These are phyloP conservation scores for Trametes villosa DNA, from an alignment of 768 basidiomycete species.

Conservation along the genomic window DNA sequence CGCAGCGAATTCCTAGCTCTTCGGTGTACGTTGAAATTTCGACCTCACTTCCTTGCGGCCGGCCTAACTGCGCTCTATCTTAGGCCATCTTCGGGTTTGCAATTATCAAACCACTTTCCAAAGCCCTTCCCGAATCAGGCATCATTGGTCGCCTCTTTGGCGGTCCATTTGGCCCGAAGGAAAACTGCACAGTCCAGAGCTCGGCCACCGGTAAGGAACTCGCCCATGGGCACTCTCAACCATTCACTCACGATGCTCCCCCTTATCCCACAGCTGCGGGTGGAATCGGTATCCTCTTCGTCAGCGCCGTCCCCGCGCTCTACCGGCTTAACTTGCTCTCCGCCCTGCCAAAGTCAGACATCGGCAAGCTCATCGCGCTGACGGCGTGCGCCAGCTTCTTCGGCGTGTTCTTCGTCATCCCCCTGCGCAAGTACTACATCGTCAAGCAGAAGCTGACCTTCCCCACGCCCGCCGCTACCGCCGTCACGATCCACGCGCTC, in stretches of 20 bases:
- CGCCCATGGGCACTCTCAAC: background rate
- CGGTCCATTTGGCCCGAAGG: constrained; percentile 66
- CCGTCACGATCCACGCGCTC: constrained; percentile 64
- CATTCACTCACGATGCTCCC: constrained; percentile 6
- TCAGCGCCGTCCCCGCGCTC: constrained; percentile 63
- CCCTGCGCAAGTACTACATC: constrained; percentile 64
- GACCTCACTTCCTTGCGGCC: no score
- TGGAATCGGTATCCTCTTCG: constrained; percentile 62
- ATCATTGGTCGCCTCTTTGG: constrained; percentile 50
- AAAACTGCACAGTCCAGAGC: constrained; percentile 66
- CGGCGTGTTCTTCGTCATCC: constrained; percentile 70
- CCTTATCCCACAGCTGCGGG: constrained; percentile 46
- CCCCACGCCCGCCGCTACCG: constrained; percentile 69
- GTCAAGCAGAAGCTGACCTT: constrained; percentile 65
- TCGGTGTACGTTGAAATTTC: constrained; percentile 45
- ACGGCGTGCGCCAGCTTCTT: constrained; percentile 60
- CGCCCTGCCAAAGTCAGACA: constrained; percentile 50
- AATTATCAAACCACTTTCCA: constrained; percentile 61
- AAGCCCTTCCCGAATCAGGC: constrained; percentile 50
- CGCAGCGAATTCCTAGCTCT: constrained; percentile 36
- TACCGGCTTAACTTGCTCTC: constrained; percentile 57
- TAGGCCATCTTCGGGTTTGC: constrained; percentile 62
- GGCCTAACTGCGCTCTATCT: no score
- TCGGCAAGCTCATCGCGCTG: constrained; percentile 60
- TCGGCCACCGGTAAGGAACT: constrained; percentile 54